These are phyloP conservation scores for Crepidotus variabilis DNA, from an alignment of 768 basidiomycete species.

Conservation along the genomic window DNA sequence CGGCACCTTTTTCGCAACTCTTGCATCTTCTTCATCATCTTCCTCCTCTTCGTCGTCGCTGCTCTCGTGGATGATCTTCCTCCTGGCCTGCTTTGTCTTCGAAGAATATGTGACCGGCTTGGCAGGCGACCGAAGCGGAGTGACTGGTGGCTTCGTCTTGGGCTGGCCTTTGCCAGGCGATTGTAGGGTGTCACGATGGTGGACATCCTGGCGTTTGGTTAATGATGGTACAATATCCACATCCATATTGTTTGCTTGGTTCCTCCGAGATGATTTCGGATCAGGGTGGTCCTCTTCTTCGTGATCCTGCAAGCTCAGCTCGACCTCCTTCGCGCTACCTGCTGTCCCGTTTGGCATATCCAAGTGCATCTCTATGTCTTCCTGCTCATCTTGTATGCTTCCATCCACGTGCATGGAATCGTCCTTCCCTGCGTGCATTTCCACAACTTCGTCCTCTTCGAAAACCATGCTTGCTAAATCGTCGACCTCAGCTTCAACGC, in stretches of 20 bases:
- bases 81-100: slow-evolving; percentile 12
- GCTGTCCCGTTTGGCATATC: slow-evolving; percentile 24
- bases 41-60: slow-evolving; percentile 5
- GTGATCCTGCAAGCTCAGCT: slow-evolving; percentile 6
- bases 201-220: not conserved
- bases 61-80: slow-evolving; percentile 1
- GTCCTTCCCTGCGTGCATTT: slow-evolving; percentile 4
- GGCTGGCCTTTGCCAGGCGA: not conserved
- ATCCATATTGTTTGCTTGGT: not conserved
- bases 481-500: slow-evolving; percentile 20
- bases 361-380: slow-evolving; percentile 8
- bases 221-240: not conserved
- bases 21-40: slow-evolving; percentile 9
- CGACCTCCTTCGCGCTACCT: slow-evolving; percentile 25
- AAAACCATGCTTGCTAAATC: slow-evolving; percentile 12
- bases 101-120: not conserved
- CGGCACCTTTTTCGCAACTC: slow-evolving; percentile 3
- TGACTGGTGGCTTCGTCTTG: not conserved
- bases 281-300: slow-evolving; percentile 14
- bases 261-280: not conserved
- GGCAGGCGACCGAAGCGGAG: not conserved
- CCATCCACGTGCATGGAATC: slow-evolving; percentile 1
- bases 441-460: slow-evolving; percentile 10
- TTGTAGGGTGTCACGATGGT: not conserved
- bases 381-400: not conserved